Base-by-base conservation (phyloP, 164 flowering plant species). In the Platanus orientalis region DNA sequence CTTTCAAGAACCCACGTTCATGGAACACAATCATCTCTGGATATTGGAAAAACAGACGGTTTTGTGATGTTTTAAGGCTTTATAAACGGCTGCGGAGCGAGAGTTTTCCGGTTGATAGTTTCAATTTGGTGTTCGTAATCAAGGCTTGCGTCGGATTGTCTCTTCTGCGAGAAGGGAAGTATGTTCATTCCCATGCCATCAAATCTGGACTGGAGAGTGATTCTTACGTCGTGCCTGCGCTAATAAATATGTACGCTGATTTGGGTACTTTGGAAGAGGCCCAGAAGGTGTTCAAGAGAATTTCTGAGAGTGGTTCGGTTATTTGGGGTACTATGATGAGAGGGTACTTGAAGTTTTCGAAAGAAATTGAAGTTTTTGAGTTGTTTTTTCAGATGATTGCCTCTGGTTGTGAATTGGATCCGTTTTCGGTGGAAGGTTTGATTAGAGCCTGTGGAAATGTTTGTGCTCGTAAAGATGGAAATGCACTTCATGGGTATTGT, bases 1-100 rank as follows among this genome's bases (percentile, higher is more conserved):
- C 64, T 42, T 52, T 19, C 28, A 64, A 64, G 42, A 70, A 58
- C 32, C 42, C 28, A 29, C 69, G 20, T 54, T 58, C 68, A 25
- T 70, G 73, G 73, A 70, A 70, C 68, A 59, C 69, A 19, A 70
- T 70, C 56, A 32, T 70, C 53, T 64, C 73, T 20, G 69, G 60
- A 16, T 70, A 53, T 39, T 64, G 47, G 7, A 64, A 64, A 16
- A 14, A 30, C 50, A n/a, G 12, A n/a, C 28, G 26, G 25, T 60
- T 36, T 60, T 36, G 21, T 6, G 69, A 65, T 25, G 64, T 65
- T 56, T 40, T 65, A 24, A 20, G 1, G 5, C 61, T 61, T 34
- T 70, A 32, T 30, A 55, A 36, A 34, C 28, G 42, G 30, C 25
- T 65, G 50, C 56, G 52, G 30, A 60, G 65, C 13, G 69, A 60